Conservation (phyloP, 768 basidiomycete species). For the Boletus insuetus region DNA sequence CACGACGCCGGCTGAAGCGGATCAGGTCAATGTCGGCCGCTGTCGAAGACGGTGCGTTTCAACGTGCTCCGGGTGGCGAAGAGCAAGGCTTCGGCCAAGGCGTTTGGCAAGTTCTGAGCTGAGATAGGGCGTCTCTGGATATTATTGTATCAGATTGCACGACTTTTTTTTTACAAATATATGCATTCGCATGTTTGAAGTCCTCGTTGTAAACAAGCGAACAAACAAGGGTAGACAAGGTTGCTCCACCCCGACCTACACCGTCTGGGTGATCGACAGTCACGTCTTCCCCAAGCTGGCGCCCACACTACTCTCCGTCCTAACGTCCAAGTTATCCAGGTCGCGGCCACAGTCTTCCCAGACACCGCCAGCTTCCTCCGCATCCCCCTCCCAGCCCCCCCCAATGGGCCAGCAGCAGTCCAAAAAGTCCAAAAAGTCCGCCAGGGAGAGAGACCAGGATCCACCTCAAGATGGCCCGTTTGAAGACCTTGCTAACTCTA, state of each 20-base stretch:
- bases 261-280: conserved; percentile 28
- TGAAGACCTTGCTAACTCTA: conserved; percentile 38
- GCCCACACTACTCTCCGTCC: conserved; percentile 74
- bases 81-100: conserved; percentile 88
- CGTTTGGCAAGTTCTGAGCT: conserved; percentile 90
- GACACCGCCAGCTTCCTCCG: conserved; percentile 56
- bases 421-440: conserved; percentile 71
- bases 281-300: conserved; percentile 59
- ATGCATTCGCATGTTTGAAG: conserved; percentile 1
- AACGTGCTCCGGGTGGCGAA: conserved; percentile 95
- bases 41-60: conserved; percentile 99
- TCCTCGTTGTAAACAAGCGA: conserved; percentile 27
- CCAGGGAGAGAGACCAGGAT: conserved; percentile 69
- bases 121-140: neutral
- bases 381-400: conserved; percentile 36
- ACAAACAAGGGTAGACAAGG: conserved; percentile 33
- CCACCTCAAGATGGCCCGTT: conserved; percentile 38
- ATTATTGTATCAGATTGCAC: conserved; percentile 18
- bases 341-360: conserved; percentile 72
- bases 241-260: conserved; percentile 22
- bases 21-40: conserved; percentile 93
- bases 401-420: conserved; percentile 84
- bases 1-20: neutral
- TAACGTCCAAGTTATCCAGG: conserved; percentile 67
- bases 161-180: conserved; percentile 21